Evolutionary conservation across 2,329 filamentous ascomycete species (phyloP), one percentile per base, ranked within the genome.

Genomic region (Geosmithia morbida): DNA sequence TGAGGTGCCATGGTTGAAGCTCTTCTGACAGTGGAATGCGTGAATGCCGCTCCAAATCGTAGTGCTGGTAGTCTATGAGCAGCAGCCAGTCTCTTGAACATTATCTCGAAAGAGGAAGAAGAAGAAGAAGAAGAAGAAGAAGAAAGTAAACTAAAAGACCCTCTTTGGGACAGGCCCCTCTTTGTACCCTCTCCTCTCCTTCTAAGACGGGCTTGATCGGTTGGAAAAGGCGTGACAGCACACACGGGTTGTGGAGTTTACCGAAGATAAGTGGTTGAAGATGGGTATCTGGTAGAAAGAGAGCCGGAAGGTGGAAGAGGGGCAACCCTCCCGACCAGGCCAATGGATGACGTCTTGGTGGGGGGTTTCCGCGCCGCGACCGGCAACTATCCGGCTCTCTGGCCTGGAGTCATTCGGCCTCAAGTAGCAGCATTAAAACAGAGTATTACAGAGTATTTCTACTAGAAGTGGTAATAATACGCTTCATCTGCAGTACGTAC

Each of bases 1-100:
- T 69, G 66, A 52, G 69, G 70, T 45, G 59, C 64, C 66, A 73
- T 68, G 47, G 63, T 72, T 26, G 71, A 74, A 45, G 69, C 66
- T 59, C 62, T 57, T 58, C 69, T 56, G 52, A 55, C 51, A 18
- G 40, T n/a, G 18, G 40, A 42, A 18, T 10, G 18, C 4, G 40
- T 42, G n/a, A 42, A 42, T 17, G n/a, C 5, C 13, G 33, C 14
- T 37, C 33, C 33, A 40, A 43, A 47, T 13, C 46, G 46, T 29
- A 47, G 8, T 14, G 40, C 18, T 11, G 46, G 18, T 7, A n/a
- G 17, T 22, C 14, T n/a, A 29, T 10, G 19, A 29, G 43, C n/a
- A n/a, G 18, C 16, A 20, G 20, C 20, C 41, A 42, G 41, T 22
- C 14, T 37, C 11, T 37, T 37, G 33, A 37, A 37, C 33, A 37